Evolutionary conservation across 192 early-diverging fungal species (phyloP), one percentile per base, ranked within the genome.

Genomic region (Rhizophagus clarus): DNA sequence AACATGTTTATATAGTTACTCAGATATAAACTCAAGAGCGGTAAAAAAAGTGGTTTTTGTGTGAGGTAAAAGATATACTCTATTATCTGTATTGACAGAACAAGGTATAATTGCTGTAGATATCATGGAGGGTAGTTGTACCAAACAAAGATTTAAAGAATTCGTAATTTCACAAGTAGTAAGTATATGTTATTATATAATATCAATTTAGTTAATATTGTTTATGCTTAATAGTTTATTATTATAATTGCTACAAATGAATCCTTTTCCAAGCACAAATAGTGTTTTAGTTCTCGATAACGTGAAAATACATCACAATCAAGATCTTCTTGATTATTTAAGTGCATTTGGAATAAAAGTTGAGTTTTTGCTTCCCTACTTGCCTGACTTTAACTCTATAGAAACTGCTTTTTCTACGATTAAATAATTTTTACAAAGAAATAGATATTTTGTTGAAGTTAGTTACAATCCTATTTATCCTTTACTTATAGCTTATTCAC

Each of bases 331-430:
- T 15, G 45, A 49, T 28, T 24, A 40, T 24, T 29, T 74, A 60
- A 61, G 49, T 40, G 72, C 6, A n/a, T n/a, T n/a, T n/a, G n/a
- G n/a, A n/a, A n/a, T n/a, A n/a, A n/a, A n/a, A n/a, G n/a, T n/a
- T n/a, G 26, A 62, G 15, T 76, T 62, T 40, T 60, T 76, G 14
- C 31, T n/a, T n/a, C 60, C 74, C 17, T 75, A 75, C 37, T 75
- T 32, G 15, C 31, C 31, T 37, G 56, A 75, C n/a, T 22, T 75
- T 2, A 75, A 75, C 34, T 31, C 31, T 1, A 75, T 75, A 32
- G 56, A 75, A 61, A 29, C 56, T 32, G 49, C 74, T n/a, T n/a
- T n/a, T n/a, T n/a, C n/a, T n/a, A n/a, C n/a, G n/a, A n/a, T n/a
- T n/a, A n/a, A n/a, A n/a, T 22, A 60, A 32, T 76, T 11, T 61